Base-by-base conservation (phyloP, 2,329 filamentous ascomycete genomes). In the Beauveria caledonica region DNA sequence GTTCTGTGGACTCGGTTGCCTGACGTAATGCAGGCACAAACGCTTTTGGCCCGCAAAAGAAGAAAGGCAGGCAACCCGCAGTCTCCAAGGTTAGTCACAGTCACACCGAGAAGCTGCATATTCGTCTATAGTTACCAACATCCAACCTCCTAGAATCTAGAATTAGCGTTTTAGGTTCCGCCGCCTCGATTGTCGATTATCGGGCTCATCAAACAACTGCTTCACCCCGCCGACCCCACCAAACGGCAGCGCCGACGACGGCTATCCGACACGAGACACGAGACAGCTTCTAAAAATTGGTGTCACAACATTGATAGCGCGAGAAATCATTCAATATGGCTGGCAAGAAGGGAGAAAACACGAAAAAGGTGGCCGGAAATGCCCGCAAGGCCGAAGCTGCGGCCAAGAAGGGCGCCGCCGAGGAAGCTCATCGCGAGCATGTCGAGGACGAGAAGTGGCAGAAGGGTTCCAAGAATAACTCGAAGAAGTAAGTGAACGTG, bases 311-410 rank as follows among this genome's bases (percentile, higher is more conserved):
- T 44, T n/a, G 10, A 19, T 25, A 52, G 48, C 25, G 36, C 48
- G 23, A 51, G 7, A 3, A 15, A 29, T 21, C 13, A 11, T 29
- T 2, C 9, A 40, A 57, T 27, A 92, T 92, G 89, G 87, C 80
- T 29, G 83, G 81, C 67, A 90, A 89, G 75, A 92, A 89, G 74
- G 83, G 80, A 58, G 92, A 95, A 64, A 91, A 89, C 76, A 88
- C 82, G 73, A 97, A 96, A 77, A 97, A 97, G 79, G 91, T 78
- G 3, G 85, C 87, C 9, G 94, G 93, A 65, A 91, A 97, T 74
- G 92, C 92, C 64, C 84, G 91, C 76, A 97, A 99, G 81, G 92
- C 92, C 64, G 92, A 97, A 53, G 87, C 86, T 3, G 93, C 92
- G 1, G 89, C 90, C 9, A 77, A 82, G 60, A 97, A 97, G 76